Evolutionary conservation across 2,329 filamentous ascomycete species (phyloP).

Genomic region (Monilinia polystroma): DNA sequence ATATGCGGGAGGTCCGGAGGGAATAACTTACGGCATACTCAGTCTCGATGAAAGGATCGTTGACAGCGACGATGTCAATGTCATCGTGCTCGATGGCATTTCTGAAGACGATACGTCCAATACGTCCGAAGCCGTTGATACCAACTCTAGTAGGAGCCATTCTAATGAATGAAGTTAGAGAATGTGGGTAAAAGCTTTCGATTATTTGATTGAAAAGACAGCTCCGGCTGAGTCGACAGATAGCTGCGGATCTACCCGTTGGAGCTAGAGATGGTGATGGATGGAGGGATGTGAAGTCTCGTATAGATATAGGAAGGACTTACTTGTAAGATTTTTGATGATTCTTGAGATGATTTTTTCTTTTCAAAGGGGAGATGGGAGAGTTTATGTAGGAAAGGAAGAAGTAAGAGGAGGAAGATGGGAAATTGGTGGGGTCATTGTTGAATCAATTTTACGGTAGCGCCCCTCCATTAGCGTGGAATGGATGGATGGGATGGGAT

Average conservation of each 20-base stretch:
- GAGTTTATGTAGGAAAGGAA: conserved; percentile 29
- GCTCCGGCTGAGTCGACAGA: conserved; percentile 8
- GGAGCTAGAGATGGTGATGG: not conserved
- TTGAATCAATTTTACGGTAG: conserved; percentile 22
- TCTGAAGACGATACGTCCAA: conserved; percentile 98
- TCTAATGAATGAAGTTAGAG: conserved; percentile 42
- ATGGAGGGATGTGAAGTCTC: not conserved
- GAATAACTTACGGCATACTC: conserved; percentile 83
- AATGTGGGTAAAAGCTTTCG: conserved; percentile 6
- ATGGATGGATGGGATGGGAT: conserved; percentile 2
- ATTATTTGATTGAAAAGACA: conserved; percentile 26
- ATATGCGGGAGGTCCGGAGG: conserved; percentile 22
- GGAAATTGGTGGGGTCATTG: conserved; percentile 27
- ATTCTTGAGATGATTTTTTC: conserved; percentile 19
- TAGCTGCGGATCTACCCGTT: conserved; percentile 9
- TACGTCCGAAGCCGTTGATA: conserved; percentile 99
- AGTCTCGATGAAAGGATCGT: conserved; percentile 99
- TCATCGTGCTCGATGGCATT: conserved; percentile 90
- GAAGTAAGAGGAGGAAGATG: conserved; percentile 22
- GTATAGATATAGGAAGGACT: conserved; percentile 23
- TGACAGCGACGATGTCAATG: conserved; percentile 92
- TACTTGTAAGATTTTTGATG: conserved; percentile 28
- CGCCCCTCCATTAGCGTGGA: conserved; percentile 24
- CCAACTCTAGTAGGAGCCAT: conserved; percentile 71
- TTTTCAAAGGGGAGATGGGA: conserved; percentile 9